A percentile compares a stretch with the other conserved stretches of the same genome.
phyloP scores from a whole-genome alignment of 371 early-diverging fungal genomes.

The Mortierella sp. region DNA sequence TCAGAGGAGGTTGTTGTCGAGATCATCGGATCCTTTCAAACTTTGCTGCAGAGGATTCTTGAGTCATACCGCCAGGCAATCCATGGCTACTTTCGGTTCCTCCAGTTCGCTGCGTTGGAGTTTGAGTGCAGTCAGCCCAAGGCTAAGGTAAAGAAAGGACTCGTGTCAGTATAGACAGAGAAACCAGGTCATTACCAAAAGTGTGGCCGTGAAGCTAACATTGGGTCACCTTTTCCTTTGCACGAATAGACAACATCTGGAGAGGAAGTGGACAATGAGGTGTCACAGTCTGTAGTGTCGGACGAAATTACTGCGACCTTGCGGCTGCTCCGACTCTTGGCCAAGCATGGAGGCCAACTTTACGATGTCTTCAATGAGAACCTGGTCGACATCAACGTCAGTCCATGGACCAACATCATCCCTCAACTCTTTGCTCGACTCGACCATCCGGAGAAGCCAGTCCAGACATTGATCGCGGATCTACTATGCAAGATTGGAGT shows the following conservation, averaged over 20 bases:
- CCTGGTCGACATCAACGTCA: constrained; percentile 61
- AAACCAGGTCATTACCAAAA: no score
- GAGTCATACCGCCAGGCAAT: constrained; percentile 45
- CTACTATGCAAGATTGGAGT: constrained; percentile 72
- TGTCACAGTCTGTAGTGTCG: constrained; percentile 40
- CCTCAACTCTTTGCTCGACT: constrained; percentile 86
- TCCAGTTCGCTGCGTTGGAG: constrained; percentile 45
- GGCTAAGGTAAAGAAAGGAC: constrained; percentile 28
- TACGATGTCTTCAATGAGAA: constrained; percentile 59
- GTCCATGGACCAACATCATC: constrained; percentile 80
- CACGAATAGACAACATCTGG: constrained; percentile 28
- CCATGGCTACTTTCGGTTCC: constrained; percentile 49
- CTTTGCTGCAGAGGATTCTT: constrained; percentile 37
- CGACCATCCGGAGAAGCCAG: constrained; percentile 74
- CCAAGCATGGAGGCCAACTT: constrained; percentile 73
- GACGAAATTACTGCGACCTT: constrained; percentile 73
- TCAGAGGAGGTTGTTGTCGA: constrained; percentile 13
- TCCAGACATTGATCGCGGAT: constrained; percentile 63
- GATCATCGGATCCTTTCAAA: constrained; percentile 33
- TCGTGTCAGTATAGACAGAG: no score
- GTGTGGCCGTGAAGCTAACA: neutral
- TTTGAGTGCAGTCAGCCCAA: constrained; percentile 40
- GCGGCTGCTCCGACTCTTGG: constrained; percentile 74
- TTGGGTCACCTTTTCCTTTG: neutral
- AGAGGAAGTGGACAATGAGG: constrained; percentile 28